Evolutionary conservation across 2,329 filamentous ascomycete genomes (phyloP).

Genomic region (Fusarium fracticaudum): DNA sequence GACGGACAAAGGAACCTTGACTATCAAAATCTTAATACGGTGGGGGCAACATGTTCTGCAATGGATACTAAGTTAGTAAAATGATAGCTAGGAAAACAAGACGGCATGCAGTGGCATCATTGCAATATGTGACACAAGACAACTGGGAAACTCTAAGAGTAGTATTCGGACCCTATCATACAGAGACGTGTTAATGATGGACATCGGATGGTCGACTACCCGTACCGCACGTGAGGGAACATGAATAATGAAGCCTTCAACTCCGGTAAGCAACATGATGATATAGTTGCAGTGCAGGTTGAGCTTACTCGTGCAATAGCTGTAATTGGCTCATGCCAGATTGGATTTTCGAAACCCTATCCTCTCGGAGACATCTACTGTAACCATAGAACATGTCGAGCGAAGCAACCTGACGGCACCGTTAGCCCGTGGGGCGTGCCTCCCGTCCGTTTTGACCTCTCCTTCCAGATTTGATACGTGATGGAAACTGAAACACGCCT

Average conservation of each 20-base stretch:
- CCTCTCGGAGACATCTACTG: conserved; percentile 5
- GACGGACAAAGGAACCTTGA: conserved; percentile 11
- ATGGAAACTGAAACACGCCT: conserved; percentile 40
- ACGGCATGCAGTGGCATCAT: not conserved
- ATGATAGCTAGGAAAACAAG: not conserved
- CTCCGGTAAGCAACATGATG: not conserved
- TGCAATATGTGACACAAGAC: not conserved
- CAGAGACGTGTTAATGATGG: not conserved
- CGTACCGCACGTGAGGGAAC: not conserved
- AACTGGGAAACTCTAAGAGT: conserved; percentile 9
- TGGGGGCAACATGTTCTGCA: not conserved
- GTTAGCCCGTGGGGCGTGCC: conserved; percentile 6
- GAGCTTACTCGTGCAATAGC: not conserved
- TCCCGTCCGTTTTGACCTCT: conserved; percentile 9
- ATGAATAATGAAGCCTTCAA: conserved; percentile 10
- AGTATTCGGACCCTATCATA: conserved; percentile 7
- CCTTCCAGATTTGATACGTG: conserved; percentile 27
- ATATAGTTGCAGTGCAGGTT: conserved; percentile 1
- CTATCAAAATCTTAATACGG: not conserved
- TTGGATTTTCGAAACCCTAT: conserved; percentile 8
- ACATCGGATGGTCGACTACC: not conserved
- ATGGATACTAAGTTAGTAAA: not conserved
- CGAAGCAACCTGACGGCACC: conserved; percentile 31
- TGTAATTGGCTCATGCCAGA: conserved; percentile 15
- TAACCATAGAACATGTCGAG: conserved; percentile 16